Percentiles rank a stretch among this genome's conserved stretches.
Conservation (phyloP, 495 filamentous ascomycete species). For the Lasiosphaeris hirsuta region DNA sequence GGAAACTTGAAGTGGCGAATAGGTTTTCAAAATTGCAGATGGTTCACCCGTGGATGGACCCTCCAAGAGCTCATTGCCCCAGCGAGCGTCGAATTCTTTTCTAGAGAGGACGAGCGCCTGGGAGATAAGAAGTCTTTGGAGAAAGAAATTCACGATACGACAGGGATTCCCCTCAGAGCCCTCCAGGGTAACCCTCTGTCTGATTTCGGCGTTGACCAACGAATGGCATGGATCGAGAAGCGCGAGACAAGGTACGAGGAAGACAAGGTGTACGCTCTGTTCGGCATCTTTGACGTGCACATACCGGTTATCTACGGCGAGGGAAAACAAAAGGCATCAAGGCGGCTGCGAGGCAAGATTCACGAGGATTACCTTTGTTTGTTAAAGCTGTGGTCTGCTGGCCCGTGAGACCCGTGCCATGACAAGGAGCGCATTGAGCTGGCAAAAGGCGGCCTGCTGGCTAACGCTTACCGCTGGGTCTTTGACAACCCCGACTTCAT, state of each 20-base stretch:
- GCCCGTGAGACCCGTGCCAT: background rate
- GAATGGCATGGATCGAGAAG: too few relatives aligned
- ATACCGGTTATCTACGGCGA: background rate
- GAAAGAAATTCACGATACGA: background rate
- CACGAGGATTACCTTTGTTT: background rate
- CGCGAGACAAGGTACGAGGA: background rate
- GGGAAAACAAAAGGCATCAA: background rate
- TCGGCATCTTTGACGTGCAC: background rate
- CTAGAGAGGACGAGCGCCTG: background rate
- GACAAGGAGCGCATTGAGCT: slow-evolving; percentile 30
- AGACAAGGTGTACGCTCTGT: background rate
- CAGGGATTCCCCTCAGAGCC: background rate
- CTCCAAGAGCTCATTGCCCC: too few relatives aligned
- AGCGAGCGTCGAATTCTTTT: too few relatives aligned
- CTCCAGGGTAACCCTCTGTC: background rate
- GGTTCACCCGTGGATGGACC: too few relatives aligned
- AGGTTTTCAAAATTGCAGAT: too few relatives aligned
- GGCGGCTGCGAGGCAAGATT: background rate
- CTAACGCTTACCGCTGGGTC: slow-evolving; percentile 43
- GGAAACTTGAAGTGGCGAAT: too few relatives aligned
- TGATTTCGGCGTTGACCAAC: background rate
- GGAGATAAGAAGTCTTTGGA: background rate
- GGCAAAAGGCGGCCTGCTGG: slow-evolving; percentile 34
- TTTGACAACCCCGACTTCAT: slow-evolving; percentile 36
- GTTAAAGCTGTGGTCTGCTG: background rate